Evolutionary conservation across 2,329 filamentous ascomycete species (phyloP).

Genomic region (Paecilomyces dactylethromorphus): DNA sequence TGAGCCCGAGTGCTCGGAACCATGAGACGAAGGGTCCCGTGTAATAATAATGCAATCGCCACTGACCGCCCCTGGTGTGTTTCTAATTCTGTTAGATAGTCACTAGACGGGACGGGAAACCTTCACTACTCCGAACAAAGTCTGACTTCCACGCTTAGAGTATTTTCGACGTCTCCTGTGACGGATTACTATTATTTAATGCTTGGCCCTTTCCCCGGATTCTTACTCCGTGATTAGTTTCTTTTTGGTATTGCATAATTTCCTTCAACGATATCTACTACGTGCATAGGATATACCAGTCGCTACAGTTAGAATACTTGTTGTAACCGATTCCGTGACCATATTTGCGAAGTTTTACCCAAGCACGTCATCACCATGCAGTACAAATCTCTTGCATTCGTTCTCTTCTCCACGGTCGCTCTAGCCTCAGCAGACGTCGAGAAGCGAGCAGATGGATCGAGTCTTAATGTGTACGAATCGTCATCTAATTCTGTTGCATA

Average conservation of each 20-base stretch:
- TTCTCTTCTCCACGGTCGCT: slow-evolving; percentile 1
- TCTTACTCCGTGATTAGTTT: background rate
- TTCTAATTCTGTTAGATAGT: background rate
- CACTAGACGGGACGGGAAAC: background rate
- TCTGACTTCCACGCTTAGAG: background rate
- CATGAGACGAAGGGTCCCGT: background rate
- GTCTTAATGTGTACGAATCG: background rate
- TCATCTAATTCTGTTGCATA: background rate
- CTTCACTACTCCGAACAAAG: background rate
- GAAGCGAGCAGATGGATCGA: background rate
- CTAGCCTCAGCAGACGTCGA: background rate
- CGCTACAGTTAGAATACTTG: no score
- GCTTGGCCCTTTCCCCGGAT: background rate
- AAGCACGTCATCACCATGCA: slow-evolving; percentile 1
- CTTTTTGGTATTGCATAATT: background rate
- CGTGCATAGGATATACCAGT: no score
- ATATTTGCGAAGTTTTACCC: background rate
- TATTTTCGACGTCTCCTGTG: background rate
- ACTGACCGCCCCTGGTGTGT: background rate
- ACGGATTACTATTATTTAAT: background rate
- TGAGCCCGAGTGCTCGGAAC: background rate
- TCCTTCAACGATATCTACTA: no score
- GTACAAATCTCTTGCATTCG: slow-evolving; percentile 1
- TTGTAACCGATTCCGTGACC: no score
- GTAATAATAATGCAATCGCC: background rate